Base-by-base conservation (phyloP, 1,139 yeast species). In the Yamadazyma membranifaciens region DNA sequence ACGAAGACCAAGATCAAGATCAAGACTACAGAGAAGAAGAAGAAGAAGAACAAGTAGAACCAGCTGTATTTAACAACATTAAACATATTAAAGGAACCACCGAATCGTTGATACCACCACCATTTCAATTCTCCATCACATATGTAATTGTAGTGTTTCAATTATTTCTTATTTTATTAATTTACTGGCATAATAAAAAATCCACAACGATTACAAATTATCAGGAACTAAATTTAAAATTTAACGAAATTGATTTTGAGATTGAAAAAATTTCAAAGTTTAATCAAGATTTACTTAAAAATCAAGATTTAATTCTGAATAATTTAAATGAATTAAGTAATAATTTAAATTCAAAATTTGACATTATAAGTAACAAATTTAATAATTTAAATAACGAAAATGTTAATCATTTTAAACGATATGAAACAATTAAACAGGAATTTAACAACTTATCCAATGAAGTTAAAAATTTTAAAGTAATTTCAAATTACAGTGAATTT, bases 221-320 rank as follows among this genome's bases (percentile, higher is more conserved):
- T 39, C 41, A 48, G 17, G 48, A 42, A 16, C 44, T 58, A 11
- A 47, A 49, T 36, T 44, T 54, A 7, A 52, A 54, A 33, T 52
- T 60, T 25, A 42, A 49, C 31, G 32, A 33, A 2, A 41, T 60
- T n/a, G 60, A 59, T 37, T 40, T 40, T 13, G 49, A 50, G 39
- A 47, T 57, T 14, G 45, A 50, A 15, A 47, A 51, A 30, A 40
- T 63, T 11, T 43, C 45, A 34, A 54, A 52, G 25, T 37, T 44
- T 6, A 44, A 50, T 9, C 26, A 35, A 14, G 45, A 43, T 12
- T 31, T 56, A 6, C 38, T 48, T 14, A 41, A 44, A 12, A 24
- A 24, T 15, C 43, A 34, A 37, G 10, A 17, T 14, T n/a, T 34
- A 36, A 31, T 55, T 5, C 51, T 47, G 28, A 30, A 51, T 6